These are phyloP conservation scores for Sarocladium brachiariae DNA, from an alignment of 2,329 filamentous ascomycete species.

Conservation along the genomic window DNA sequence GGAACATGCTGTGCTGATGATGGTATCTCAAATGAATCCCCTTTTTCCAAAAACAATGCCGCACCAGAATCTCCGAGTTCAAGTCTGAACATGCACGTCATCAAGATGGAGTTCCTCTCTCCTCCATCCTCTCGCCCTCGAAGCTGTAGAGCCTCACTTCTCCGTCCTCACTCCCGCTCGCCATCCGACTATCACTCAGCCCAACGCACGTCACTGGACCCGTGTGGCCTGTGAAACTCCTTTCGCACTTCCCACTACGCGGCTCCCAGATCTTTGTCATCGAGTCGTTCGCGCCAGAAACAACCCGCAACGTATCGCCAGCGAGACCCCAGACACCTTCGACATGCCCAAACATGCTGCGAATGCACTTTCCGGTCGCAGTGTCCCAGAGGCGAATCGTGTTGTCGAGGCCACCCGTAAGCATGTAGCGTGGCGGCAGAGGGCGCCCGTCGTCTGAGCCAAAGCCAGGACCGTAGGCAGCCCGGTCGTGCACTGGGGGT, in stretches of 20 bases:
- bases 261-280: constrained; percentile 96
- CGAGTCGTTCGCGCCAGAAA: constrained; percentile 85
- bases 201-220: constrained; percentile 92
- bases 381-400: constrained; percentile 93
- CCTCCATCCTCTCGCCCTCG: constrained; percentile 43
- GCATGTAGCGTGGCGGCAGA: constrained; percentile 80
- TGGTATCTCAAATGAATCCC: constrained; percentile 11
- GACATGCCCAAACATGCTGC: constrained; percentile 93
- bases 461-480: constrained; percentile 56
- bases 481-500: constrained; percentile 38
- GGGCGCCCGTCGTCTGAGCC: constrained; percentile 54
- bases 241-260: constrained; percentile 80
- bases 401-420: constrained; percentile 84
- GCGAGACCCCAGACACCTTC: constrained; percentile 94
- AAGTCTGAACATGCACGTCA: not conserved
- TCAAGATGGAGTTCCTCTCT: constrained; percentile 45
- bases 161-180: constrained; percentile 88
- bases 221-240: constrained; percentile 84
- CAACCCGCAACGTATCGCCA: constrained; percentile 79
- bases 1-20: not conserved
- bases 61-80: not conserved
- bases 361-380: constrained; percentile 70
- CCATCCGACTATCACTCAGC: constrained; percentile 81
- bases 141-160: constrained; percentile 84
- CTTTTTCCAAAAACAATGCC: not conserved